Percentiles rank a stretch among this genome's conserved stretches.
These are phyloP conservation scores for Colletotrichum sansevieriae DNA, from an alignment of 2,329 filamentous ascomycete species.

Conservation along the genomic window DNA sequence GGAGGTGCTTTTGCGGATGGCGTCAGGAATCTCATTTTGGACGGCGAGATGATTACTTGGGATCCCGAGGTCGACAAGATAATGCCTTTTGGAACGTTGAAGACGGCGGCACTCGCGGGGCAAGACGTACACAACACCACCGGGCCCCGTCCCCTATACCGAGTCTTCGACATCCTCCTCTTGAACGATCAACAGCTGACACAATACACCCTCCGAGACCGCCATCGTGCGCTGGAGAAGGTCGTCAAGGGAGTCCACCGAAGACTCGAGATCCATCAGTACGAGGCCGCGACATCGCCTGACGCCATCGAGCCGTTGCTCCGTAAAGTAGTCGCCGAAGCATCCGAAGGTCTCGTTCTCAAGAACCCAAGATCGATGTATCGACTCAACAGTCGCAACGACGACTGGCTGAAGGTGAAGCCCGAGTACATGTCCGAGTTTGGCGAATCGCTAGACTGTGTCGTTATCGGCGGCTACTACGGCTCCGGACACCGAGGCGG, in stretches of 20 bases:
- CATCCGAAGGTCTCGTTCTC: slow-evolving; percentile 90
- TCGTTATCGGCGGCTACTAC: slow-evolving; percentile 93
- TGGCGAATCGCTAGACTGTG: slow-evolving; percentile 90
- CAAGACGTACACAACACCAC: slow-evolving; percentile 76
- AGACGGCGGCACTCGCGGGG: slow-evolving; percentile 87
- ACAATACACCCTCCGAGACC: slow-evolving; percentile 84
- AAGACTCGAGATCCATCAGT: slow-evolving; percentile 85
- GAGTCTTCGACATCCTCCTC: slow-evolving; percentile 91
- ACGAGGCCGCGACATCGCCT: slow-evolving; percentile 73
- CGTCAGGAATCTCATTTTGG: slow-evolving; percentile 89
- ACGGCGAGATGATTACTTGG: slow-evolving; percentile 99
- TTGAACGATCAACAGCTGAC: slow-evolving; percentile 86
- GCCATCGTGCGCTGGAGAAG: slow-evolving; percentile 79
- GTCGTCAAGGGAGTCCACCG: slow-evolving; percentile 78
- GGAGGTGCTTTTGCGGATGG: slow-evolving; percentile 80
- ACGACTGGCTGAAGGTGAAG: slow-evolving; percentile 99
- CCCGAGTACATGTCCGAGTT: slow-evolving; percentile 98
- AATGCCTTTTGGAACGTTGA: slow-evolving; percentile 91
- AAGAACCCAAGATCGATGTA: slow-evolving; percentile 95
- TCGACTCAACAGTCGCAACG: slow-evolving; percentile 87
- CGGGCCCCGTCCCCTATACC: slow-evolving; percentile 81
- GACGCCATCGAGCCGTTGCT: slow-evolving; percentile 84
- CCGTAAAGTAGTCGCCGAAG: slow-evolving; percentile 85
- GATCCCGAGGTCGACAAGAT: slow-evolving; percentile 87
- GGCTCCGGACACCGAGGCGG: slow-evolving; percentile 89